A percentile compares a stretch with the other conserved stretches of the same genome.
Conservation (phyloP, 345 rosid species). For the Physaria fendleri region DNA sequence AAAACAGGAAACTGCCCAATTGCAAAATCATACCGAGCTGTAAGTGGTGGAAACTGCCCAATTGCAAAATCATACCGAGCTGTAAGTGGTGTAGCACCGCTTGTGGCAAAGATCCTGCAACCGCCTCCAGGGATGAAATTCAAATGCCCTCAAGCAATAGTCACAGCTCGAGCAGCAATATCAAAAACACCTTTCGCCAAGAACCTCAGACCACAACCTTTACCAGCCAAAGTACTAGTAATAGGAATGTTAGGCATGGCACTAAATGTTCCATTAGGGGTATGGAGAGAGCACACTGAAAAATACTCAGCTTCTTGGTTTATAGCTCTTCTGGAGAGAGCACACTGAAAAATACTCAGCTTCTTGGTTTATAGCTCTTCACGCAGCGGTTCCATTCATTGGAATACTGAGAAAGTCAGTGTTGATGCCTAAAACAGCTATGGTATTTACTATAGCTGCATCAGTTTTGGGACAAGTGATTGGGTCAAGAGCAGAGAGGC, state of each 20-base stretch:
- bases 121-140: constrained; percentile 70
- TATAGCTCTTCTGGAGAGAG: no score
- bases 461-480: constrained; percentile 82
- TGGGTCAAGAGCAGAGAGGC: constrained; percentile 96
- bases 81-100: constrained; percentile 70
- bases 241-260: constrained; percentile 97
- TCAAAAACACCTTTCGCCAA: constrained; percentile 79
- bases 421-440: constrained; percentile 90
- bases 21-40: no score
- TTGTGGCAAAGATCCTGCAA: constrained; percentile 70
- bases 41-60: no score
- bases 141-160: constrained; percentile 73
- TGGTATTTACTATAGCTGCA: constrained; percentile 91
- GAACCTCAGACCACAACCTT: constrained; percentile 90
- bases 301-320: no score
- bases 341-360: constrained; percentile 78
- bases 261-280: constrained; percentile 76
- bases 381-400: constrained; percentile 94
- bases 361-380: constrained; percentile 89
- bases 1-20: constrained; percentile 87
- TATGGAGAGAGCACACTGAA: constrained; percentile 99
- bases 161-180: constrained; percentile 88
- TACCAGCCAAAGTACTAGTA: constrained; percentile 70
- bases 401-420: constrained; percentile 84
- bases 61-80: constrained; percentile 83